Evolutionary conservation across 805 yeast genomes (phyloP), one percentile per base, ranked within the genome.

Genomic region (Limtongozyma cylindracea): DNA sequence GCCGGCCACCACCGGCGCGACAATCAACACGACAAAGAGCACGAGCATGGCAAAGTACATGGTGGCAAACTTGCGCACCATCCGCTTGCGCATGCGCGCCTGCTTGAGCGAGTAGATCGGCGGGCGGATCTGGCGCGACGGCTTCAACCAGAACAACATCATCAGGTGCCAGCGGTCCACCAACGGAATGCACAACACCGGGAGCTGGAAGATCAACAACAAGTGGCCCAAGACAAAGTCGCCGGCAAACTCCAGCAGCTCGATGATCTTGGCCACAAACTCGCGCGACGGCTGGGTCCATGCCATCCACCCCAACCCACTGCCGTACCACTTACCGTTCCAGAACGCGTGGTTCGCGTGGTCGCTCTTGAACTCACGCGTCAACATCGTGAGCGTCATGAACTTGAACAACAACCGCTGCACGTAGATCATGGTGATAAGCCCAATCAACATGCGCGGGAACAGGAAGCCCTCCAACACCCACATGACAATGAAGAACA

Each of bases 301-400:
- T 11, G 95, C 93, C 61, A 71, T 66, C 65, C 70, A 67, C 27
- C 96, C 98, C 48, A 84, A 52, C 40, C 92, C 88, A 28, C 76
- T 58, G 27, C 91, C 88, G 47, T 82, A 80, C 99, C 99, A 88
- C 51, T 80, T 82, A 61, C 99, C 99, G 26, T 93, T 76, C 99
- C 99, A 88, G 91, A 91, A 88, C 14, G 98, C 96, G 35, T 91
- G 73, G 55, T 88, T 88, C 17, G 96, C 58, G 41, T 70, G 77
- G 50, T 84, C 95, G 37, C 74, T 76, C 68, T 78, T 78, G 59
- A 80, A 80, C 54, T 88, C 99, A 57, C 98, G 69, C 23, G 95
- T 77, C 41, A 91, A 56, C 47, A 69, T 53, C 32, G 65, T 47
- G 23, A 71, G 53, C 8, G 92, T 76, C 57, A 88, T 56, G 36